Base-by-base conservation (phyloP, 495 filamentous ascomycete species). In the Daldinia bambusicola region DNA sequence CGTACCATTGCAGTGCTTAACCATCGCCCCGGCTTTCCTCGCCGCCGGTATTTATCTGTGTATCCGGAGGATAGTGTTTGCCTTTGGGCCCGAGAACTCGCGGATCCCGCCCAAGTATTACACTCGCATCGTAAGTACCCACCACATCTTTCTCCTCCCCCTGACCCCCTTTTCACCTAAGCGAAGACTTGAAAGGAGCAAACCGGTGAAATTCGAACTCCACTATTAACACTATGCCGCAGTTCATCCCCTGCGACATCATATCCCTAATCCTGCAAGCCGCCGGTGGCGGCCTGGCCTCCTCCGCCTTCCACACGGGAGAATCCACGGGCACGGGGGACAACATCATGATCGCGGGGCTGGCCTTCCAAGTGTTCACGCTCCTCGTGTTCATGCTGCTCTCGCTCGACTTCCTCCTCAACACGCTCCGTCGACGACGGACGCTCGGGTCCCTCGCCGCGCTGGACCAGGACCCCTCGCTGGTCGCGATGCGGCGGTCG, bases 311-410 rank as follows among this genome's bases (percentile, higher is more conserved):
- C 2, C 77, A 83, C 66, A 63, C 76, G 20, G 60, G 77, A 53
- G 65, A 77, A 2, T 37, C 61, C 0, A 70, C 77, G 1, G 67
- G 79, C 3, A 71, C 67, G 0, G 90, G 90, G n/a, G 82, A 84
- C 74, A 79, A 89, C 75, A 86, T 89, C 78, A 90, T 92, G 87
- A 83, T 92, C 58, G 88, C 86, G 0, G 90, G 90, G 55, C 80
- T 92, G 0, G 63, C 82, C 30, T 84, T 84, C 69, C 87, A 92
- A 74, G 83, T 88, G 55, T 48, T 86, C 41, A 85, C 83, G 1
- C 80, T 87, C 12, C 68, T 83, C 9, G 67, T 82, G 52, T 87
- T 87, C 78, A 80, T 84, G 55, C 57, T 77, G 32, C 67, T 84
- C 9, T 74, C 78, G 4, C 20, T 67, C 52, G 83, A 86, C 61